phyloP scores from a whole-genome alignment of 73 alveolate genomes.

The Symbiodinium natans region DNA sequence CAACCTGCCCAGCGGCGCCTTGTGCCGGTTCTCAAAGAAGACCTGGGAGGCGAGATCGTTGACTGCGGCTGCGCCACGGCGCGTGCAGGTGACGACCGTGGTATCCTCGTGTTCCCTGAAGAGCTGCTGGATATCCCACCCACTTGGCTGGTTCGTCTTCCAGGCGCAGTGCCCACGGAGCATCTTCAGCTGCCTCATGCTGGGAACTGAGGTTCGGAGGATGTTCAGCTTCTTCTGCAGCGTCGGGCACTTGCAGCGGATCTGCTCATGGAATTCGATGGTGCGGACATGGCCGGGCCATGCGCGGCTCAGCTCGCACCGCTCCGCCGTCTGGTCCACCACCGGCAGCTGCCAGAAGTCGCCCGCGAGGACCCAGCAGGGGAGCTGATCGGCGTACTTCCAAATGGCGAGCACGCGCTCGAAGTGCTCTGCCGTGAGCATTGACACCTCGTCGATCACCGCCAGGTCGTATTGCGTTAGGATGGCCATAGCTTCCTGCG shows the following conservation, averaged over 20 bases:
- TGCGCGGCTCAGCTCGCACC: slow-evolving; percentile 34
- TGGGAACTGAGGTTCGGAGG: slow-evolving; percentile 16
- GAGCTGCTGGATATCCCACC: slow-evolving; percentile 16
- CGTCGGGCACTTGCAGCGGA: slow-evolving; percentile 24
- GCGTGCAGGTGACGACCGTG: slow-evolving; percentile 67
- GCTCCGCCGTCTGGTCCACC: slow-evolving; percentile 27
- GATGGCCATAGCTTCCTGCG: neutral
- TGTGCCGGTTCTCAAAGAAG: slow-evolving; percentile 40
- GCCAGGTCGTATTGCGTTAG: slow-evolving; percentile 54
- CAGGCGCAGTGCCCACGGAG: slow-evolving; percentile 21
- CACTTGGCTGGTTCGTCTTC: neutral
- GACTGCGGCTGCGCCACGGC: neutral
- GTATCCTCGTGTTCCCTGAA: neutral
- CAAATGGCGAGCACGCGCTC: neutral
- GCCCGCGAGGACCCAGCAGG: neutral
- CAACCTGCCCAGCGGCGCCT: neutral
- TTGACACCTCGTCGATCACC: neutral
- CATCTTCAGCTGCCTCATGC: slow-evolving; percentile 25
- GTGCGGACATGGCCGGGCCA: neutral
- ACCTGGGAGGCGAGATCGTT: slow-evolving; percentile 10
- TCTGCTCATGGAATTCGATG: slow-evolving; percentile 16
- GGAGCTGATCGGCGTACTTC: neutral
- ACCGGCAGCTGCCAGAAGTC: slow-evolving; percentile 28
- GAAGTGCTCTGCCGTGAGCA: neutral
- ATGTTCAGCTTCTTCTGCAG: slow-evolving; percentile 27